Percentiles rank a stretch among this genome's conserved stretches.
These are phyloP conservation scores for Saccharomyces hybrid DNA, from an alignment of 1,139 yeast genomes.

Conservation along the genomic window DNA sequence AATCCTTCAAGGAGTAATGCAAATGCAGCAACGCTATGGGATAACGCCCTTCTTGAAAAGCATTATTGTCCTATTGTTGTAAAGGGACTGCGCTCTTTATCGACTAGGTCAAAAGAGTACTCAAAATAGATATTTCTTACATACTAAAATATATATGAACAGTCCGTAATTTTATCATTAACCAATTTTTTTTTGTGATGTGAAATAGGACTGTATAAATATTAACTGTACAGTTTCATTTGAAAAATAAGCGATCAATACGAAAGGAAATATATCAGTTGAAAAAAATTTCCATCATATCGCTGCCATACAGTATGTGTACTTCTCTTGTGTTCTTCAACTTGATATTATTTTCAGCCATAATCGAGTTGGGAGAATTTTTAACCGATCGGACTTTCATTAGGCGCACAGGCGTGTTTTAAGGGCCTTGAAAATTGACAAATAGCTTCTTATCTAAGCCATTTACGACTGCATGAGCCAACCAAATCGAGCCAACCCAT, in stretches of 20 bases:
- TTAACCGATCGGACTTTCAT: neutral
- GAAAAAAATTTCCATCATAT: too few species aligned
- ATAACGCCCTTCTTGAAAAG: conserved; percentile 62
- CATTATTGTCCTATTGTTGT: conserved; percentile 80
- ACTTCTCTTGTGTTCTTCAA: too few species aligned
- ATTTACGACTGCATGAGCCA: neutral
- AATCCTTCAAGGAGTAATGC: conserved; percentile 73
- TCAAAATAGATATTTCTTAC: conserved; percentile 7
- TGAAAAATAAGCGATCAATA: neutral
- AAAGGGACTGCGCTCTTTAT: conserved; percentile 40
- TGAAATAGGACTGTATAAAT: neutral
- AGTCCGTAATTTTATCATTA: neutral
- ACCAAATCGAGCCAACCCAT: neutral
- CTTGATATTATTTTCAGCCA: too few species aligned
- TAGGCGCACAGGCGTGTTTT: neutral
- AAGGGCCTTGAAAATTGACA: neutral
- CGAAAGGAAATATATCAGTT: too few species aligned
- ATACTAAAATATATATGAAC: neutral
- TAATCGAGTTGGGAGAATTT: neutral
- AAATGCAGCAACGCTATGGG: conserved; percentile 89
- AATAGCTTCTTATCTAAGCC: neutral
- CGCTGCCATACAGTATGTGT: too few species aligned
- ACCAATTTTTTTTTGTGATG: neutral
- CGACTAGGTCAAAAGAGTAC: conserved; percentile 33
- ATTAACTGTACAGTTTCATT: neutral